phyloP scores from a whole-genome alignment of 805 yeast species.

The Candida endomychidarum region DNA sequence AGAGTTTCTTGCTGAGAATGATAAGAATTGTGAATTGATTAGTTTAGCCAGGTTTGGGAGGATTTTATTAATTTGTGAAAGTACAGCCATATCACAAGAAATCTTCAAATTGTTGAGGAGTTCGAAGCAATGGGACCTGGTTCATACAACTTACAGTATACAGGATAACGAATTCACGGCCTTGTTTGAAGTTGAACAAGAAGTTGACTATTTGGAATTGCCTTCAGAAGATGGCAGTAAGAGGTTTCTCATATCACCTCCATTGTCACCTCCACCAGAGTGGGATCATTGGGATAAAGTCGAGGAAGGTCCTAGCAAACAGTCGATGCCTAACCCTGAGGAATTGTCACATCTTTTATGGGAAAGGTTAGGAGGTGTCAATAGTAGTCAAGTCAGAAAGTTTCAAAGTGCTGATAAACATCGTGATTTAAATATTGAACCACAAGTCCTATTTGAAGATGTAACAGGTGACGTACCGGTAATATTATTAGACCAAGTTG shows the following conservation, averaged over 20 bases:
- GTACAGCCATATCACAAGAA: slow-evolving; percentile 20
- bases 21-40: slow-evolving; percentile 32
- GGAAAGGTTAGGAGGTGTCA: slow-evolving; percentile 44
- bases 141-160: slow-evolving; percentile 31
- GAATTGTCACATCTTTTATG: slow-evolving; percentile 44
- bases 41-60: slow-evolving; percentile 33
- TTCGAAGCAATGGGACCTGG: slow-evolving; percentile 17
- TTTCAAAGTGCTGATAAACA: slow-evolving; percentile 18
- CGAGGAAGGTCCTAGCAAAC: slow-evolving; percentile 42
- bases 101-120: slow-evolving; percentile 19
- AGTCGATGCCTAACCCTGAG: slow-evolving; percentile 34
- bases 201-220: slow-evolving; percentile 34
- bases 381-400: slow-evolving; percentile 34
- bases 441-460: slow-evolving; percentile 38
- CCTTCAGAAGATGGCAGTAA: slow-evolving; percentile 40
- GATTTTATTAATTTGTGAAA: slow-evolving; percentile 33
- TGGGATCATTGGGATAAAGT: slow-evolving; percentile 44
- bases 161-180: slow-evolving; percentile 29
- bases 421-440: slow-evolving; percentile 26
- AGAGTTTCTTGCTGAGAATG: slow-evolving; percentile 23
- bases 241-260: slow-evolving; percentile 45
- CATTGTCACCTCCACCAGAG: slow-evolving; percentile 43
- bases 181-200: slow-evolving; percentile 10
- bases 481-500: slow-evolving; percentile 35
- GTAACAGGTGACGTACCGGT: slow-evolving; percentile 41